Percentiles rank a stretch among this genome's conserved stretches.
Conservation (phyloP, 2,329 filamentous ascomycete species). For the Aureobasidium leucospermi region DNA sequence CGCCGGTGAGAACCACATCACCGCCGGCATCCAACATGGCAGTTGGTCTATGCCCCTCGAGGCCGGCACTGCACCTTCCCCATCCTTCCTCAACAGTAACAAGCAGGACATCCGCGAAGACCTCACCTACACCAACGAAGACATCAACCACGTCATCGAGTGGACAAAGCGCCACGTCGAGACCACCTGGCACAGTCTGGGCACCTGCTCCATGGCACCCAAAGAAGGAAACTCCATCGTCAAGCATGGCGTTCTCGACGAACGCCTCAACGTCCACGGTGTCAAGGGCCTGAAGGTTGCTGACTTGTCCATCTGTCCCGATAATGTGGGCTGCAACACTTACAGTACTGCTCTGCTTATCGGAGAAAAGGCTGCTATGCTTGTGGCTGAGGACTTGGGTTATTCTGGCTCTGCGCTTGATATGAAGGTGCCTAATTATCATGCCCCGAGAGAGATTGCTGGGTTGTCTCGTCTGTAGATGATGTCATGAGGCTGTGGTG, state of each 20-base stretch:
- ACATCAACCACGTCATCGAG: conserved; percentile 61
- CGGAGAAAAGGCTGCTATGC: conserved; percentile 65
- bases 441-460: conserved; percentile 38
- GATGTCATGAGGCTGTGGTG: background rate
- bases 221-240: conserved; percentile 71
- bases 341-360: conserved; percentile 66
- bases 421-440: conserved; percentile 60
- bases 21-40: conserved; percentile 61
- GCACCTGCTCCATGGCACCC: conserved; percentile 71
- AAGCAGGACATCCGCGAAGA: conserved; percentile 53
- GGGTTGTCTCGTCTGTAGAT: conserved; percentile 35
- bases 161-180: conserved; percentile 52
- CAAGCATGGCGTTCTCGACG: conserved; percentile 70
- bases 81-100: conserved; percentile 56
- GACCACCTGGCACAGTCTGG: conserved; percentile 63
- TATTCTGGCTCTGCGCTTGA: conserved; percentile 66
- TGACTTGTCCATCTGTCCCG: conserved; percentile 68
- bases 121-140: conserved; percentile 56
- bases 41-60: conserved; percentile 59
- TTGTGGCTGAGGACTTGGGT: conserved; percentile 65
- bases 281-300: conserved; percentile 72
- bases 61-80: conserved; percentile 44
- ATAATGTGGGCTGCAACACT: conserved; percentile 61
- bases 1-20: conserved; percentile 63
- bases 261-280: conserved; percentile 69